Evolutionary conservation across 768 basidiomycete species (phyloP).

Genomic region (Astraeus odoratus): DNA sequence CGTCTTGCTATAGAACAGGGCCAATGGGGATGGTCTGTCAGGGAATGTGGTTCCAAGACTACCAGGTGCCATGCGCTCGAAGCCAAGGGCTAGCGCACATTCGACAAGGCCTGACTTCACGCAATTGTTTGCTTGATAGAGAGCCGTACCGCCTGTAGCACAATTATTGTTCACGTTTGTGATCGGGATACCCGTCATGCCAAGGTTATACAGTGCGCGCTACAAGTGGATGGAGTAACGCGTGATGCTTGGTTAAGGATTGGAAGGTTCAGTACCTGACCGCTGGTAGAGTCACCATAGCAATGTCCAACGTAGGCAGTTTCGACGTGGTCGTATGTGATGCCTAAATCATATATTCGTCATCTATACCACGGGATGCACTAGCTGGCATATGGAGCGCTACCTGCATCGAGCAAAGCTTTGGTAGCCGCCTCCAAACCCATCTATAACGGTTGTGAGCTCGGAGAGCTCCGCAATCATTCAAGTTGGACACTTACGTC

Average conservation of each 20-base stretch:
- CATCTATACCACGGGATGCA: no score
- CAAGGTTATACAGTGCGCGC: constrained; percentile 77
- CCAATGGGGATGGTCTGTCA: constrained; percentile 41
- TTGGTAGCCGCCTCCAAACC: constrained; percentile 84
- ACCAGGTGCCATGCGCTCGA: constrained; percentile 79
- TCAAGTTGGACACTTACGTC: constrained; percentile 43
- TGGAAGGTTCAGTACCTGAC: constrained; percentile 44
- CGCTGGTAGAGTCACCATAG: constrained; percentile 74
- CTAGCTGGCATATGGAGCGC: constrained; percentile 5
- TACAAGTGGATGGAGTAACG: constrained; percentile 20
- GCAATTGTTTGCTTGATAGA: constrained; percentile 65
- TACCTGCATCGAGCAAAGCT: constrained; percentile 81
- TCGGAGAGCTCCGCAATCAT: neutral
- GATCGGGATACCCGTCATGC: constrained; percentile 78
- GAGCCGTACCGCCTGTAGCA: constrained; percentile 72
- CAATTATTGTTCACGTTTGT: constrained; percentile 88
- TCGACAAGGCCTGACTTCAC: constrained; percentile 66
- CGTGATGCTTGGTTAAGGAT: neutral
- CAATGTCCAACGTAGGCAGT: constrained; percentile 72
- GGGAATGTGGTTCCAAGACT: constrained; percentile 63
- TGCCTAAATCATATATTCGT: no score
- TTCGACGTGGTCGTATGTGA: constrained; percentile 73
- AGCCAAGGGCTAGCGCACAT: constrained; percentile 77
- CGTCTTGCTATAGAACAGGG: constrained; percentile 37
- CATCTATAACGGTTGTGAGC: constrained; percentile 43